phyloP scores from a whole-genome alignment of 768 basidiomycete genomes.

The Boletus sp. region DNA sequence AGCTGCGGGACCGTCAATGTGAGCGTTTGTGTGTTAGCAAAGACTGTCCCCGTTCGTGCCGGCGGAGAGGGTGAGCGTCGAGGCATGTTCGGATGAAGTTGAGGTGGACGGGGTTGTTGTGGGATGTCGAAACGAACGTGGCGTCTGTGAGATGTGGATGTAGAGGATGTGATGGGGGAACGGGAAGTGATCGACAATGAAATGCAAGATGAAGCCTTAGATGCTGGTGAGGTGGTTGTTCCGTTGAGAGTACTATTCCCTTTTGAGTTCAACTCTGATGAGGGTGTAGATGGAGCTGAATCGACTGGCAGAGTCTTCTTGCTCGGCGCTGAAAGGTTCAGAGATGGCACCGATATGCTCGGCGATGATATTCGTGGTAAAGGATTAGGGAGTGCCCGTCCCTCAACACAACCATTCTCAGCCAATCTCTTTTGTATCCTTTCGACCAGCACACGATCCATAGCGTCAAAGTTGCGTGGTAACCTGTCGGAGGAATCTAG shows the following conservation, averaged over 20 bases:
- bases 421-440: conserved; percentile 33
- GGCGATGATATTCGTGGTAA: conserved; percentile 23
- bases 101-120: conserved; percentile 3
- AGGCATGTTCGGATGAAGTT: conserved; percentile 6
- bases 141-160: conserved; percentile 8
- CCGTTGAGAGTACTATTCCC: background rate
- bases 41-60: conserved; percentile 9
- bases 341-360: conserved; percentile 22
- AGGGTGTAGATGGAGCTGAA: background rate
- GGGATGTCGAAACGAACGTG: conserved; percentile 25
- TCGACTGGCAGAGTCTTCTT: conserved; percentile 1
- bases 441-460: conserved; percentile 35
- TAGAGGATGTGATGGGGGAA: background rate
- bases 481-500: conserved; percentile 2
- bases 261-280: background rate
- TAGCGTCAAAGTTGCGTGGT: conserved; percentile 18
- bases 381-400: conserved; percentile 16
- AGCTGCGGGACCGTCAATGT: conserved; percentile 33
- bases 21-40: conserved; percentile 8
- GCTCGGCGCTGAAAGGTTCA: conserved; percentile 16
- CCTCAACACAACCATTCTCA: conserved; percentile 33
- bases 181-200: conserved; percentile 6
- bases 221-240: background rate
- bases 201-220: background rate
- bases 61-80: conserved; percentile 29